Percentiles rank a stretch among this genome's conserved stretches.
phyloP scores from a whole-genome alignment of 768 basidiomycete species.

The Boletus subparvulus region DNA sequence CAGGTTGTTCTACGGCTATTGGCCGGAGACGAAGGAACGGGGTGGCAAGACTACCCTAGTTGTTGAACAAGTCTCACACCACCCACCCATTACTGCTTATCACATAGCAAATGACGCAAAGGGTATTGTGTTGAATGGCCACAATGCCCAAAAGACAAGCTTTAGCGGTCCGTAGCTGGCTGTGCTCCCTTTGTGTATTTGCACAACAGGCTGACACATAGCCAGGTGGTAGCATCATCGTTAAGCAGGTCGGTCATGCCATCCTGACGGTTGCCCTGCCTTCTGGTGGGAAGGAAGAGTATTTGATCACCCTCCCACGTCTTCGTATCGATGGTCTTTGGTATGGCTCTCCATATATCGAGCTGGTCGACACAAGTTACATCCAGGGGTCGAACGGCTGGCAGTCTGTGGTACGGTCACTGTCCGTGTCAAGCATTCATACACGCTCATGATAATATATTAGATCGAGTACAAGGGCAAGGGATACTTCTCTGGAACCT shows the following conservation, averaged over 20 bases:
- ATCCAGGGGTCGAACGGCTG: constrained; percentile 71
- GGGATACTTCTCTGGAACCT: constrained; percentile 92
- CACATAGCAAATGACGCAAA: constrained; percentile 79
- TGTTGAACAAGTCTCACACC: constrained; percentile 97
- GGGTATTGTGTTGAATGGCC: constrained; percentile 75
- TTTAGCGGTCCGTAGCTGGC: constrained; percentile 62
- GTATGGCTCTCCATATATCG: constrained; percentile 90
- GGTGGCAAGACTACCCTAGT: constrained; percentile 81
- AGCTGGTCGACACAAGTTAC: constrained; percentile 78
- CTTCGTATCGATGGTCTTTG: constrained; percentile 93
- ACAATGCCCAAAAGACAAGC: constrained; percentile 93
- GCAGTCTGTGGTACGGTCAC: constrained; percentile 45
- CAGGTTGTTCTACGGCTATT: constrained; percentile 84
- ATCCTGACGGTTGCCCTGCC: constrained; percentile 67
- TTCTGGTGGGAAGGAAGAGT: constrained; percentile 60
- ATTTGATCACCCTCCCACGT: constrained; percentile 88
- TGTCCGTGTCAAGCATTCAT: not conserved
- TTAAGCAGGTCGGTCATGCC: constrained; percentile 96
- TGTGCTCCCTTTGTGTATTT: not conserved
- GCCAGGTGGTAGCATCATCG: constrained; percentile 69
- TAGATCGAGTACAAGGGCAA: constrained; percentile 93
- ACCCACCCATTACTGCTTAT: constrained; percentile 87
- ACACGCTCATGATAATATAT: constrained; percentile 38
- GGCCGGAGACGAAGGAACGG: constrained; percentile 67
- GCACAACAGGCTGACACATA: constrained; percentile 1